These are phyloP conservation scores for Metschnikowia matae DNA, from an alignment of 805 yeast genomes.

Conservation along the genomic window DNA sequence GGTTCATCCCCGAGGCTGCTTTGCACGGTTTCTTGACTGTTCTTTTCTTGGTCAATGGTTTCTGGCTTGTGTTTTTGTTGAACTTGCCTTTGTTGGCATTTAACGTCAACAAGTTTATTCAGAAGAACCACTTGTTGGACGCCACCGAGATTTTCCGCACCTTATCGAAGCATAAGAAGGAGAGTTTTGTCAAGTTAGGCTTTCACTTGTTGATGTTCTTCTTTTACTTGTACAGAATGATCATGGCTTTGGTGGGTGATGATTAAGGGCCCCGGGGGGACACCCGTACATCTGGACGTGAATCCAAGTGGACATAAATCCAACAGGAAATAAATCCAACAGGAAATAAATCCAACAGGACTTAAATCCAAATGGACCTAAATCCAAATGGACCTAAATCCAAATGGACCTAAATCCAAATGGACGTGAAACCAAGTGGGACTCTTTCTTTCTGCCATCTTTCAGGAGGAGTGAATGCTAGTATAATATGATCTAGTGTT, in stretches of 20 bases:
- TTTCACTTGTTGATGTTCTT: slow-evolving; percentile 90
- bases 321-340: accelerated
- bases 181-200: slow-evolving; percentile 83
- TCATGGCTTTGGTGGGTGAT: slow-evolving; percentile 82
- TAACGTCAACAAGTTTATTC: slow-evolving; percentile 74
- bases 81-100: slow-evolving; percentile 81
- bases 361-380: too few relatives aligned
- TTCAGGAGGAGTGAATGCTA: neutral
- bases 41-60: slow-evolving; percentile 78
- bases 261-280: slow-evolving; percentile 19
- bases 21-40: slow-evolving; percentile 69
- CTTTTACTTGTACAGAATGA: slow-evolving; percentile 94
- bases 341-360: too few relatives aligned
- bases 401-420: too few relatives aligned
- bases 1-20: slow-evolving; percentile 86
- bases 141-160: slow-evolving; percentile 98
- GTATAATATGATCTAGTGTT: too few relatives aligned
- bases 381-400: too few relatives aligned
- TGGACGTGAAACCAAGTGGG: too few relatives aligned
- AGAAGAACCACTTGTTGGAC: slow-evolving; percentile 81
- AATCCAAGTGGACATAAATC: too few relatives aligned
- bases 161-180: slow-evolving; percentile 86
- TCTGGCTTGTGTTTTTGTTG: slow-evolving; percentile 84
- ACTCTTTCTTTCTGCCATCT: too few relatives aligned
- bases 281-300: too few relatives aligned